Percentiles rank a stretch among this genome's conserved stretches.
Conservation (phyloP, 352 stramenopile species). For the Phytophthora idaei region DNA sequence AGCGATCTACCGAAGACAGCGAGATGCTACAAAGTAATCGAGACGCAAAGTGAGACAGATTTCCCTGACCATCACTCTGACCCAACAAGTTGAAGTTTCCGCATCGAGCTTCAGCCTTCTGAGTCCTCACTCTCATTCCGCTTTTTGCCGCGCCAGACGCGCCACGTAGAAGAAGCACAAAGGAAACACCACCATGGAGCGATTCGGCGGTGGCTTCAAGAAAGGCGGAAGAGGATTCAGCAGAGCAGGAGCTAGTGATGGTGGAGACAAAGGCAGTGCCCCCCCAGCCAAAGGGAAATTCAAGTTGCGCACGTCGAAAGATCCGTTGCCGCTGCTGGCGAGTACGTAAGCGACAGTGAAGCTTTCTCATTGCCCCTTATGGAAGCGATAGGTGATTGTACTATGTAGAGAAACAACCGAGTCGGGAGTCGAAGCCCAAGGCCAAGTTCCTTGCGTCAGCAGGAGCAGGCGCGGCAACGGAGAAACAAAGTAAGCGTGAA, state of each 20-base stretch:
- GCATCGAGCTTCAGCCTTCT: neutral
- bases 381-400: neutral
- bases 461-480: neutral
- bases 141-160: conserved; percentile 25
- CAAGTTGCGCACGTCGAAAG: conserved; percentile 28
- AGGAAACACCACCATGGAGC: conserved; percentile 22
- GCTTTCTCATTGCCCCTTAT: neutral
- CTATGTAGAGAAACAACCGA: conserved; percentile 26
- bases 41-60: conserved; percentile 17
- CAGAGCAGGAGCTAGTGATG: neutral
- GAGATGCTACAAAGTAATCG: conserved; percentile 12
- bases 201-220: conserved; percentile 10
- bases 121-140: conserved; percentile 22
- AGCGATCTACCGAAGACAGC: conserved; percentile 50
- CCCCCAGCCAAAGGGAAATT: conserved; percentile 27
- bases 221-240: conserved; percentile 1
- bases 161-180: neutral
- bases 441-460: conserved; percentile 19
- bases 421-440: conserved; percentile 26
- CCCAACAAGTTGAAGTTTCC: conserved; percentile 37
- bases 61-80: conserved; percentile 51
- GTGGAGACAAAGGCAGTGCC: conserved; percentile 1
- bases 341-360: conserved; percentile 21
- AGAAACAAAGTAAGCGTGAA: conserved; percentile 29
- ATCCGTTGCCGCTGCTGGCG: conserved; percentile 20